Evolutionary conservation across 1,139 yeast genomes (phyloP).

Genomic region (Taphrina pruni): DNA sequence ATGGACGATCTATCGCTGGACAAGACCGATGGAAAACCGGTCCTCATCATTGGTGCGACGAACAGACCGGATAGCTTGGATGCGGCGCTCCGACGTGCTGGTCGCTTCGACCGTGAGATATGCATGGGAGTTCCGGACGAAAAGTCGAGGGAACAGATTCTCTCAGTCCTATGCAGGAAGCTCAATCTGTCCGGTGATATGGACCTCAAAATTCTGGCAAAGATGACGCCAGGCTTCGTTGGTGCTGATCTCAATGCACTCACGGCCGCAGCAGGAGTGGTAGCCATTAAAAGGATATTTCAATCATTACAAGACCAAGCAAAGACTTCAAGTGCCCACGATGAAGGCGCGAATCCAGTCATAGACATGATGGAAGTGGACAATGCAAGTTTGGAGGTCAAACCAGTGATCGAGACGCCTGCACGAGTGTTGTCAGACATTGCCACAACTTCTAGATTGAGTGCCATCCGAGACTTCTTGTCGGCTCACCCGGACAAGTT

Average conservation of each 20-base stretch:
- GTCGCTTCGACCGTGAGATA: constrained; percentile 94
- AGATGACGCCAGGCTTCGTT: constrained; percentile 95
- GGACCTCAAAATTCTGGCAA: constrained; percentile 76
- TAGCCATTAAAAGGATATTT: constrained; percentile 91
- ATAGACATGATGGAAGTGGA: constrained; percentile 15
- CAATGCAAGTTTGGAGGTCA: constrained; percentile 2
- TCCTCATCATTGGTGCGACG: constrained; percentile 94
- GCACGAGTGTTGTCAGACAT: constrained; percentile 45
- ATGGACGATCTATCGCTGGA: constrained; percentile 91
- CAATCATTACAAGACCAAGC: constrained; percentile 41
- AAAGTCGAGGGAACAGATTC: constrained; percentile 67
- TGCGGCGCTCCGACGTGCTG: constrained; percentile 95
- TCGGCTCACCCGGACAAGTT: constrained; percentile 78
- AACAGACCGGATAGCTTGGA: constrained; percentile 96
- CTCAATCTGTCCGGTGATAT: constrained; percentile 73
- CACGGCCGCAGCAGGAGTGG: constrained; percentile 93
- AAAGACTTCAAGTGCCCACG: constrained; percentile 9
- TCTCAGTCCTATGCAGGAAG: constrained; percentile 66
- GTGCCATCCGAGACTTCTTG: constrained; percentile 74
- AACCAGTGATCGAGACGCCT: constrained; percentile 1
- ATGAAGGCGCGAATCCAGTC: not conserved
- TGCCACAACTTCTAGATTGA: constrained; percentile 45
- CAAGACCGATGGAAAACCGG: constrained; percentile 90
- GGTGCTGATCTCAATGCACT: constrained; percentile 96
- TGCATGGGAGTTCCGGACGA: constrained; percentile 93